Evolutionary conservation across 768 basidiomycete genomes (phyloP), one percentile per base, ranked within the genome.

Genomic region (Trametes punicea): DNA sequence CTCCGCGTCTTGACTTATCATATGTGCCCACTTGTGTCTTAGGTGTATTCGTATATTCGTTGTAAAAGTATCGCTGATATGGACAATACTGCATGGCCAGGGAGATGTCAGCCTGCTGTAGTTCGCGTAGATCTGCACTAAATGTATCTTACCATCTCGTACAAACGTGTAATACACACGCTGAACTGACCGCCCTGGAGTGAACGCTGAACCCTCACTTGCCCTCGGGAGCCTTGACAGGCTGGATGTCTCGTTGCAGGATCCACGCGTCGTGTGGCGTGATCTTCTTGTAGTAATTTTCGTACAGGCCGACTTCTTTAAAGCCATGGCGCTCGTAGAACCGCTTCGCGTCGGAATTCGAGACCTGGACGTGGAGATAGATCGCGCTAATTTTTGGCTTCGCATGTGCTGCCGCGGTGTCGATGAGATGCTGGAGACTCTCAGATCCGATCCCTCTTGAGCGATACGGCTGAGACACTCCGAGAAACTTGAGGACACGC

Each of bases 221-320:
- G 47, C 47, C 42, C 29, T 55, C 58, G 11, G 45, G 25, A 5
- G 40, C 41, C 21, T 23, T 42, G 16, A 46, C 30, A 11, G 41
- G 45, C 25, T 71, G 60, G 57, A 85, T 72, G 46, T 66, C 68
- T 68, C 80, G 83, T 73, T 94, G 88, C 48, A 95, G 77, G 57
- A 95, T 76, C 93, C 93, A 95, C 20, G 93, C 93, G 65, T 87
- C 88, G 60, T 81, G 82, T 23, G 93, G 93, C 26, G 71, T 75
- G 55, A 95, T 90, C 70, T 91, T 94, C 73, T 91, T 93, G 81
- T 95, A 95, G 72, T 95, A 95, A 59, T 82, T 78, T 64, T 86
- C 75, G 51, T 87, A 81, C 27, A 87, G 60, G 20, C 77, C 79
- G 20, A 80, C 75, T 70, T 90, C 84, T 51, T 71, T 74, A 75